phyloP scores from a whole-genome alignment of 768 basidiomycete species.

The Tylopilus balloui region DNA sequence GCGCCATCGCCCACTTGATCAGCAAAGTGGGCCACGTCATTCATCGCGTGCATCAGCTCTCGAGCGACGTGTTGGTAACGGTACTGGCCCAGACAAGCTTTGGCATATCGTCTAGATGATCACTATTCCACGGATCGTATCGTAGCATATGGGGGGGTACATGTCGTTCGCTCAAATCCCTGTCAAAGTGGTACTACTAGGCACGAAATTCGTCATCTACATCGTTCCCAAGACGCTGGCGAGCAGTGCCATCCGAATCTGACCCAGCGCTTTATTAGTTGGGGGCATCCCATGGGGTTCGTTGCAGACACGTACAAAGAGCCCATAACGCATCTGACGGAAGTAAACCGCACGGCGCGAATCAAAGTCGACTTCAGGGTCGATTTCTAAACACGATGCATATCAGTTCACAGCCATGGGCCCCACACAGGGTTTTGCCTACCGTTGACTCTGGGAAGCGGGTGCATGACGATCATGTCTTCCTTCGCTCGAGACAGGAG shows the following conservation, averaged over 20 bases:
- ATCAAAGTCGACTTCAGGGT: constrained; percentile 97
- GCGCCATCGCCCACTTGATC: too few species aligned
- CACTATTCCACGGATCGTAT: too few species aligned
- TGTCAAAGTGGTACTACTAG: not conserved
- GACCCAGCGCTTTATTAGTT: constrained; percentile 1
- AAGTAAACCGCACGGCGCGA: constrained; percentile 92
- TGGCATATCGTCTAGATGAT: too few species aligned
- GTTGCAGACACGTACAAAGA: constrained; percentile 68
- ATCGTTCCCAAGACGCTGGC: constrained; percentile 52
- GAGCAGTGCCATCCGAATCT: constrained; percentile 81
- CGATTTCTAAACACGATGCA: constrained; percentile 84
- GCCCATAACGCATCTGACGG: constrained; percentile 97
- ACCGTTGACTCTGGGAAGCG: constrained; percentile 91
- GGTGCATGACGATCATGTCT: constrained; percentile 99
- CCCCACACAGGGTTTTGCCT: too few species aligned
- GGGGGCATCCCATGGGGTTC: not conserved
- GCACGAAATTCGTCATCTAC: not conserved
- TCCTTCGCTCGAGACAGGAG: constrained; percentile 90
- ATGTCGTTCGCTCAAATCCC: not conserved
- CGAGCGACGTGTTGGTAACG: too few species aligned
- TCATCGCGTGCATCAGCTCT: too few species aligned
- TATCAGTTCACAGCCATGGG: too few species aligned
- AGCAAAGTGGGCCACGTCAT: too few species aligned
- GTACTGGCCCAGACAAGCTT: too few species aligned
- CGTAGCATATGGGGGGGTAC: not conserved